Conservation (phyloP, 1,284 basidiomycete species). For the Rhodofomes roseus region DNA sequence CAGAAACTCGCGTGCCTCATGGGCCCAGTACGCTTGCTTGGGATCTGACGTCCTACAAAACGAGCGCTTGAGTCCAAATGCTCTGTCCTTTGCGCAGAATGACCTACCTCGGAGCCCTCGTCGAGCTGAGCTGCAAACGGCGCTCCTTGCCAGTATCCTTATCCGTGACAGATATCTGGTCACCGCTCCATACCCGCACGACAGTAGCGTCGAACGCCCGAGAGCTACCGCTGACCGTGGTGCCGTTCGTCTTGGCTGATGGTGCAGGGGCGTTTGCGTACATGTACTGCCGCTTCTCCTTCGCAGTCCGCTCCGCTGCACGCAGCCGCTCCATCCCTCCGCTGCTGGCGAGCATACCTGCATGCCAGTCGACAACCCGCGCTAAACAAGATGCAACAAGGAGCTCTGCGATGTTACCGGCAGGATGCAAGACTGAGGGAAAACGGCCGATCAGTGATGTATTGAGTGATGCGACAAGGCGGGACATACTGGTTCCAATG, state of each 20-base stretch:
- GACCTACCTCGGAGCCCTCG: conserved; percentile 78
- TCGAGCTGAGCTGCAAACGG: conserved; percentile 86
- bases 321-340: conserved; percentile 86
- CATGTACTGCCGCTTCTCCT: conserved; percentile 76
- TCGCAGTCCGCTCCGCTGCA: conserved; percentile 81
- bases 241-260: conserved; percentile 42
- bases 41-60: conserved; percentile 70
- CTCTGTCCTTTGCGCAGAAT: not conserved
- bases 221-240: conserved; percentile 40
- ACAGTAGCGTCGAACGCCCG: conserved; percentile 82
- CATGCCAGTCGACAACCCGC: conserved; percentile 96
- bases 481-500: conserved; percentile 75
- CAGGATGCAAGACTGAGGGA: conserved; percentile 76
- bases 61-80: too few relatives aligned
- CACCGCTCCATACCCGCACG: conserved; percentile 86
- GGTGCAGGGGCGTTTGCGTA: conserved; percentile 61
- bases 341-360: conserved; percentile 82
- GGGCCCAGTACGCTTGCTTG: conserved; percentile 85
- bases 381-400: conserved; percentile 85
- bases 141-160: conserved; percentile 76
- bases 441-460: not conserved
- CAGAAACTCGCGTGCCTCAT: conserved; percentile 90
- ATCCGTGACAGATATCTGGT: conserved; percentile 83
- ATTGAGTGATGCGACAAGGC: not conserved
- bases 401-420: conserved; percentile 92